Percentiles rank a stretch among this genome's conserved stretches.
Evolutionary conservation across 805 yeast genomes (phyloP).

Genomic region (Wickerhamiella australiensis): DNA sequence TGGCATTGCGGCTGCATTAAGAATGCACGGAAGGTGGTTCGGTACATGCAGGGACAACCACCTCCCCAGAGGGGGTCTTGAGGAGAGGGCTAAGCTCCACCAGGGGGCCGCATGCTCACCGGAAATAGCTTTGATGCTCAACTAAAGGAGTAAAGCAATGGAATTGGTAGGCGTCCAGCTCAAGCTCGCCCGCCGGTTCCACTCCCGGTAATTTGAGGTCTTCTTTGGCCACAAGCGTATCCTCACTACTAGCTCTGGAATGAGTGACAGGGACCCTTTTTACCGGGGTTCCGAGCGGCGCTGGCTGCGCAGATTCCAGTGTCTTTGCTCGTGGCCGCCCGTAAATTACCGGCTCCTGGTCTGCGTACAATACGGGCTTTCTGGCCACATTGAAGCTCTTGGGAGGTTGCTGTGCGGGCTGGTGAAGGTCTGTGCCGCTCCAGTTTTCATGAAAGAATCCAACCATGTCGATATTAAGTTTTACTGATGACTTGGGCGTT

Average conservation of each 20-base stretch:
- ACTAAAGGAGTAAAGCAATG: background rate
- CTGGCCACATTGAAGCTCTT: conserved; percentile 4
- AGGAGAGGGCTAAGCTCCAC: background rate
- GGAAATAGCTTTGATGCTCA: background rate
- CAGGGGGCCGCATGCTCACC: no score
- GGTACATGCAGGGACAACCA: no score
- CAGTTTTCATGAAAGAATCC: conserved; percentile 10
- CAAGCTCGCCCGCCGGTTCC: conserved; percentile 3
- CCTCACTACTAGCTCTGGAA: background rate
- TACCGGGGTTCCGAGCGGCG: background rate
- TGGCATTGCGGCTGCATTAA: conserved; percentile 5
- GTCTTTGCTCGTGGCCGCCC: conserved; percentile 3
- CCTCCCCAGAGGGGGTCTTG: background rate
- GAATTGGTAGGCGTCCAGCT: conserved; percentile 6
- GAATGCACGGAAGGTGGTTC: conserved; percentile 1
- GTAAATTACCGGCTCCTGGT: background rate
- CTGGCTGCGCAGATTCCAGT: conserved; percentile 1
- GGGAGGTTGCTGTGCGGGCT: background rate
- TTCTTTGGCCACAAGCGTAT: background rate
- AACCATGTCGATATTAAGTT: no score
- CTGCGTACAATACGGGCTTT: conserved; percentile 7
- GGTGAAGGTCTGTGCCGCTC: conserved; percentile 6
- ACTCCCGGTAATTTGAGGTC: background rate
- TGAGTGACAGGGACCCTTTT: conserved; percentile 1
- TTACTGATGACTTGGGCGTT: no score